Evolutionary conservation across 2,329 filamentous ascomycete species (phyloP), one percentile per base, ranked within the genome.

Genomic region (Calcarisporium arbuscula): DNA sequence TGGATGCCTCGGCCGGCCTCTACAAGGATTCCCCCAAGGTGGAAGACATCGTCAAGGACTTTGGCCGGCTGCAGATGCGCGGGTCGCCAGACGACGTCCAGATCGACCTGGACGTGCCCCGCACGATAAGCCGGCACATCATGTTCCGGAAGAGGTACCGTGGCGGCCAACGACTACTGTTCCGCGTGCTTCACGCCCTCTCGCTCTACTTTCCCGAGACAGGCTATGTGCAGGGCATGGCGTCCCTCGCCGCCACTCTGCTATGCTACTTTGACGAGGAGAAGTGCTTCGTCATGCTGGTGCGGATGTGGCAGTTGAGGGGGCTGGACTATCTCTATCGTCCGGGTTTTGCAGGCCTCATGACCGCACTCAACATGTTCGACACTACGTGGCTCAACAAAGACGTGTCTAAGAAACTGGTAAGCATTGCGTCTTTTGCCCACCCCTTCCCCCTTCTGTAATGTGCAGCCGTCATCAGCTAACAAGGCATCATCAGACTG

Each of bases 151-250:
- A 80, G 43, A 76, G 92, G 32, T 98, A 98, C 61, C 78, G 87
- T 17, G 92, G 92, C 40, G 92, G 90, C 2, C 90, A 98, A 59
- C 77, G 92, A 28, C 67, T 96, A 11, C 68, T 98, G 3, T 98
- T 98, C 61, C 79, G 92, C 32, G 88, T 96, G 4, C 71, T 98
- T 19, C 92, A 96, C 55, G 84, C 86, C 28, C 77, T 96, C 54
- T 90, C 88, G 14, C 73, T 98, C 9, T 94, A 95, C 57, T 90
- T 90, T 45, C 85, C 87, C 1, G 82, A 85, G 17, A 92, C 85
- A 6, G 92, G 92, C 19, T 98, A 98, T 57, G 92, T 96, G 1
- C 92, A 98, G 60, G 92, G 92, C 35, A 98, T 98, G 92, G 92
- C 90, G 12, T 85, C 88, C 16, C 68, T 96, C 25, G 89, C 86